Conservation (phyloP, 345 rosid species). For the Bretschneidera sinensis region DNA sequence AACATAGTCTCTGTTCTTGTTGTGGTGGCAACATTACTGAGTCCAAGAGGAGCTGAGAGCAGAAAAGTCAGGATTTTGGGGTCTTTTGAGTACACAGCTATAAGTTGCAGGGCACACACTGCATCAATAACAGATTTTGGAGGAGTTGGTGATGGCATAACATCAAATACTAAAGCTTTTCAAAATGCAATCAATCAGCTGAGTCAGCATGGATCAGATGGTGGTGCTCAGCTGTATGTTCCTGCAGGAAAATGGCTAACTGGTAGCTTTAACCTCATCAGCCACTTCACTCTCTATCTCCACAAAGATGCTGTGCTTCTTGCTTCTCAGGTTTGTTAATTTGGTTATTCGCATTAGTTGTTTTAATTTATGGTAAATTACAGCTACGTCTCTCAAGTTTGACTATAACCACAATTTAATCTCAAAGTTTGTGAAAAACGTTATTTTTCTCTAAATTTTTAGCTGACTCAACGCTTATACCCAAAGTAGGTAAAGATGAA, state of each 20-base stretch:
- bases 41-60: constrained; percentile 35
- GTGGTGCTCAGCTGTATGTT: constrained; percentile 71
- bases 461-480: no score
- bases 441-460: no score
- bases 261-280: constrained; percentile 73
- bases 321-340: constrained; percentile 78
- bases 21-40: constrained; percentile 17
- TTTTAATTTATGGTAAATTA: no score
- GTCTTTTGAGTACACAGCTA: constrained; percentile 73
- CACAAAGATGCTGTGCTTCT: constrained; percentile 79
- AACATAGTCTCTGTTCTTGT: constrained; percentile 16
- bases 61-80: constrained; percentile 25
- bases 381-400: no score
- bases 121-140: constrained; percentile 85
- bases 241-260: constrained; percentile 89
- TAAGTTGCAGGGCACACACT: constrained; percentile 72
- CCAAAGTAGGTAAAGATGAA: no score
- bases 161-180: constrained; percentile 79
- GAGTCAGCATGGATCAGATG: constrained; percentile 45
- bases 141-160: constrained; percentile 77
- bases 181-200: constrained; percentile 54
- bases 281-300: constrained; percentile 85
- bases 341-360: no score
- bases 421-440: no score
- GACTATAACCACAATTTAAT: no score